phyloP scores from a whole-genome alignment of 1,284 basidiomycete species.

The Ganoderma boninense region DNA sequence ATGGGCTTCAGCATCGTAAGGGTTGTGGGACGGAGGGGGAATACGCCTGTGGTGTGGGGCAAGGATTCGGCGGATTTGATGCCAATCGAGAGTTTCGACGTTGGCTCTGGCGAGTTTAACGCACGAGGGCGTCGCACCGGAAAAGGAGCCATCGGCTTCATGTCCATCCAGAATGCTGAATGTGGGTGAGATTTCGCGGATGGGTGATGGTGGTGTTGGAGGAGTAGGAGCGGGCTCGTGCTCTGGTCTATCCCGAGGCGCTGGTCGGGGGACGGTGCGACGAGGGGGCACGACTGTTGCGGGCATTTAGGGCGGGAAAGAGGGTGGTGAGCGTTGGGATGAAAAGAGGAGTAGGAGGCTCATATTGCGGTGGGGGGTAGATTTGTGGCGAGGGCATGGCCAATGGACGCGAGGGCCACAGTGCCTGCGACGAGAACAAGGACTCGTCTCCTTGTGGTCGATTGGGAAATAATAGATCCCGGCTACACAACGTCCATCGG shows the following conservation, averaged over 20 bases:
- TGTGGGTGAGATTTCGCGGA: constrained; percentile 5
- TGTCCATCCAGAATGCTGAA: constrained; percentile 7
- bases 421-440: constrained; percentile 12
- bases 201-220: background rate
- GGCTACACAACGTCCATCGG: background rate
- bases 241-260: background rate
- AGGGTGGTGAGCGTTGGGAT: background rate
- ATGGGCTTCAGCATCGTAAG: background rate
- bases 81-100: background rate
- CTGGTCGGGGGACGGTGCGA: constrained; percentile 4
- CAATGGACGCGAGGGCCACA: constrained; percentile 12
- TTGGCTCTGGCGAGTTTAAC: constrained; percentile 1
- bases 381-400: constrained; percentile 10
- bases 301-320: constrained; percentile 4
- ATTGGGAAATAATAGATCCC: constrained; percentile 12
- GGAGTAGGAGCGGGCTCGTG: background rate
- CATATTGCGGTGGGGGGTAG: background rate
- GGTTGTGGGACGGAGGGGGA: background rate
- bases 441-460: constrained; percentile 15
- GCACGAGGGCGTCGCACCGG: constrained; percentile 1
- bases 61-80: background rate
- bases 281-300: constrained; percentile 3
- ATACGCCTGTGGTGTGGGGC: background rate
- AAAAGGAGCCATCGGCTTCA: constrained; percentile 7
- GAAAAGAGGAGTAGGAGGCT: background rate